Conservation (phyloP, 495 filamentous ascomycete genomes). For the Aspergillus nanangensis region DNA sequence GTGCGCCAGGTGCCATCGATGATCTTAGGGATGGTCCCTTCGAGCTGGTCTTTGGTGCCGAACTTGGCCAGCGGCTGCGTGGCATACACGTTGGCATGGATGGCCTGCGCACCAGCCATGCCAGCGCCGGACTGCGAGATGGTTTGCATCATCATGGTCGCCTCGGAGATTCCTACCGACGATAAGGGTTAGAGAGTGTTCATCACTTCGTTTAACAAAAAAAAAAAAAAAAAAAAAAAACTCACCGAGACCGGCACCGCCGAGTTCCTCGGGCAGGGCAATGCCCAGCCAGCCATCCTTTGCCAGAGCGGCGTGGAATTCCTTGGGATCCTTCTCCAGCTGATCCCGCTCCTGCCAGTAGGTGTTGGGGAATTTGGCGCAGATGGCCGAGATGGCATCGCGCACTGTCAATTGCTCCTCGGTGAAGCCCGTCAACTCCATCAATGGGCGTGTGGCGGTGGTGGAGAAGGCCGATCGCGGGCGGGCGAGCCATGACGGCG, state of each 20-base stretch:
- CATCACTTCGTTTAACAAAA: too few species aligned
- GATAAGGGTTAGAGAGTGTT: slow-evolving; percentile 39
- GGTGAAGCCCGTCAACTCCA: slow-evolving; percentile 70
- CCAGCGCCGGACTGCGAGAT: slow-evolving; percentile 74
- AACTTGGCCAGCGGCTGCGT: slow-evolving; percentile 73
- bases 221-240: too few species aligned
- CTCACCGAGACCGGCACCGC: slow-evolving; percentile 70
- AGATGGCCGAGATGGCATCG: slow-evolving; percentile 65
- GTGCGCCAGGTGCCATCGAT: slow-evolving; percentile 64
- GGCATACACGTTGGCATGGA: slow-evolving; percentile 76
- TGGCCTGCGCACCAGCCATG: slow-evolving; percentile 71
- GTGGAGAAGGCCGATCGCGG: slow-evolving; percentile 23
- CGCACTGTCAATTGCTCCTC: slow-evolving; percentile 67
- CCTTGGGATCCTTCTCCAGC: slow-evolving; percentile 61
- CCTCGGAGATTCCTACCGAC: slow-evolving; percentile 59
- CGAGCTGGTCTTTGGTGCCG: slow-evolving; percentile 55
- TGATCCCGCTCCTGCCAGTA: slow-evolving; percentile 74
- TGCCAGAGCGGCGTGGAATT: slow-evolving; percentile 71
- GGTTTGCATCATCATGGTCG: slow-evolving; percentile 82
- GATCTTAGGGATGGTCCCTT: slow-evolving; percentile 60
- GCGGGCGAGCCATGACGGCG: neutral
- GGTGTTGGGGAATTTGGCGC: slow-evolving; percentile 54
- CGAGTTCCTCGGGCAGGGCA: slow-evolving; percentile 65
- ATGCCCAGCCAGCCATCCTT: slow-evolving; percentile 82
- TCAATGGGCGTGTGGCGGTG: slow-evolving; percentile 37